Percentiles rank a stretch among this genome's conserved stretches.
phyloP scores from a whole-genome alignment of 345 rosid genomes.

The Microcos paniculata region DNA sequence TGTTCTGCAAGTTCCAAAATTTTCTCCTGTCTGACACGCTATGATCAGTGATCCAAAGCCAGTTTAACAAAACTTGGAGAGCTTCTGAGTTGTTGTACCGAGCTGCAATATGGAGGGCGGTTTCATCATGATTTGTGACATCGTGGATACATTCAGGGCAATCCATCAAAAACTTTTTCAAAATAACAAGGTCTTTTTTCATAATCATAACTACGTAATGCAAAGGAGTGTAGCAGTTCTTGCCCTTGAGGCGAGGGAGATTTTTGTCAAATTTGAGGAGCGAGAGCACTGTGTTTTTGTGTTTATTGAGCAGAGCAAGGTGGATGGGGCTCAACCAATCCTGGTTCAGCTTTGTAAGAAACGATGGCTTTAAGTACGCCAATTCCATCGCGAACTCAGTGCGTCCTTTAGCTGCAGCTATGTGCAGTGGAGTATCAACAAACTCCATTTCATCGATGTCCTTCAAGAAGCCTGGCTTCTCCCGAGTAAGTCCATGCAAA shows the following conservation, averaged over 20 bases:
- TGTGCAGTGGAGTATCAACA: constrained; percentile 3
- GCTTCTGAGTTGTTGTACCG: neutral
- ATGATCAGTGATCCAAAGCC: neutral
- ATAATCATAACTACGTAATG: constrained; percentile 16
- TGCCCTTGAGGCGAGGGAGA: constrained; percentile 17
- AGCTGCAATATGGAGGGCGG: constrained; percentile 15
- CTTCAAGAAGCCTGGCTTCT: neutral
- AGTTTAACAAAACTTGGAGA: neutral
- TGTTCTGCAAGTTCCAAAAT: too few species aligned
- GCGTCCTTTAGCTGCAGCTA: neutral
- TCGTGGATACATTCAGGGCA: constrained; percentile 18
- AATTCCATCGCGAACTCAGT: neutral
- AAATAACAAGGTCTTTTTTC: neutral
- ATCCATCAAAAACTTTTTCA: constrained; percentile 10
- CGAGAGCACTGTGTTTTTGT: neutral
- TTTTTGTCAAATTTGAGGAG: neutral
- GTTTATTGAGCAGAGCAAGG: neutral
- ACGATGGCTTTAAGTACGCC: neutral
- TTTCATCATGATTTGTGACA: constrained; percentile 5
- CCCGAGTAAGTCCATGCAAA: neutral
- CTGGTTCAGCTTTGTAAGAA: constrained; percentile 8
- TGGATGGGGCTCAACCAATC: constrained; percentile 11
- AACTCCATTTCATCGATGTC: neutral
- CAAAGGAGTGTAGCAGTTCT: constrained; percentile 18
- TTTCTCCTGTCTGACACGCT: too few species aligned